Evolutionary conservation across 495 filamentous ascomycete species (phyloP), one percentile per base, ranked within the genome.

Genomic region (Neurospora sp.): DNA sequence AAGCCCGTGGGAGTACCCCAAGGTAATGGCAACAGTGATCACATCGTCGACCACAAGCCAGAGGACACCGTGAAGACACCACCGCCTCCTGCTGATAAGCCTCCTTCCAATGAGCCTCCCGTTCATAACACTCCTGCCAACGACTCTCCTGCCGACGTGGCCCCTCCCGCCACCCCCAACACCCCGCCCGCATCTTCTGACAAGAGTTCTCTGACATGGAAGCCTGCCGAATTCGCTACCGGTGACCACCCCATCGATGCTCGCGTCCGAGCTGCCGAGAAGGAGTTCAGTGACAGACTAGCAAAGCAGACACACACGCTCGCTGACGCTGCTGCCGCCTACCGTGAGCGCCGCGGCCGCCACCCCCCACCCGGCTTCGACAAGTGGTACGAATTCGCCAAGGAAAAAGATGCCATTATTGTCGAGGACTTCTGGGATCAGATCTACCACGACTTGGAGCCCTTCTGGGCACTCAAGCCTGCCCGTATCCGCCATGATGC

Each of bases 311-410:
- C 82, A 19, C 81, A 82, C 21, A 89, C 85, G 21, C 84, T 93
- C 48, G 81, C 83, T 62, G 82, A 89, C 36, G 86, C 89, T 1
- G 90, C 91, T 2, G 83, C 84, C 43, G 86, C 86, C 62, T 94
- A 93, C 79, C 83, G 90, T 36, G 78, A 84, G 54, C 85, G 84
- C 21, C 85, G 91, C 71, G 92, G 92, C 24, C 84, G 91, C 7
- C 90, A 93, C 75, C 92, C 92, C 3, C 92, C 92, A 13, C 91
- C 92, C 10, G 90, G 90, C 5, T 93, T 92, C 76, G 87, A 90
- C 71, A 81, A 81, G 45, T 94, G 92, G 92, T 92, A 88, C 77
- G 79, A 84, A 42, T 93, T 89, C 72, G 92, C 92, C 11, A 82
- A 85, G 72, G 84, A 89, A 69, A 82, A 85, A 13, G 82, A 88